These are phyloP conservation scores for Kurtzmaniella natalensis DNA, from an alignment of 1,139 yeast genomes.

Conservation along the genomic window DNA sequence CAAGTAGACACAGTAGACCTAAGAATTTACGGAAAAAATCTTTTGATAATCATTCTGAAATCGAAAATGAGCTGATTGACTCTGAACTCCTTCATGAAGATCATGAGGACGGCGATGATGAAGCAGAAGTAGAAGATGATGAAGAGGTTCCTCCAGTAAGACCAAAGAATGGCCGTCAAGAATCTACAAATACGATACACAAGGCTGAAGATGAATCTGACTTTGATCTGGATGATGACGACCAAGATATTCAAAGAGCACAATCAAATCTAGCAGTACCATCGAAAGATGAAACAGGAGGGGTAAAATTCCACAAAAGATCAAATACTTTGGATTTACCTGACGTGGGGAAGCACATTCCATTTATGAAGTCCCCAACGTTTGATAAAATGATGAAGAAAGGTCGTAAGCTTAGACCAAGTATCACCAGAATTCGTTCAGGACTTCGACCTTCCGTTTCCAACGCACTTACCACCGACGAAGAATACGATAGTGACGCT, in stretches of 20 bases:
- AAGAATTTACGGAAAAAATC: constrained; percentile 15
- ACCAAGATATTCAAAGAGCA: constrained; percentile 18
- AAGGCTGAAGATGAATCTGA: constrained; percentile 8
- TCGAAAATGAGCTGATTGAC: constrained; percentile 2
- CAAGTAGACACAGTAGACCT: constrained; percentile 4
- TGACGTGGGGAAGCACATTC: constrained; percentile 14
- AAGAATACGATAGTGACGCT: constrained; percentile 13
- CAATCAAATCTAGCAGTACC: constrained; percentile 34
- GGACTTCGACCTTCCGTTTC: constrained; percentile 3
- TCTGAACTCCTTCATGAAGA: constrained; percentile 6
- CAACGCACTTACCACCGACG: constrained; percentile 10
- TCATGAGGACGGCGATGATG: constrained; percentile 14
- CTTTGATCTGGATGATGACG: constrained; percentile 9
- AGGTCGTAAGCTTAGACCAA: constrained; percentile 9
- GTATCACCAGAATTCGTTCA: constrained; percentile 8
- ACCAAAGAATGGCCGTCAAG: too few relatives aligned
- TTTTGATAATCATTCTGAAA: constrained; percentile 5
- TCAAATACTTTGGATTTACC: constrained; percentile 46
- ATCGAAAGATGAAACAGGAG: constrained; percentile 31
- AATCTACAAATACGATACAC: constrained; percentile 15
- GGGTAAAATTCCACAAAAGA: constrained; percentile 32
- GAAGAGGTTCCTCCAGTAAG: too few relatives aligned
- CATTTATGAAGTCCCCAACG: constrained; percentile 37
- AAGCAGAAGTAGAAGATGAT: constrained; percentile 11
- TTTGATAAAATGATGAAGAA: constrained; percentile 29